phyloP scores from a whole-genome alignment of 495 filamentous ascomycete genomes.

The Daldinia vernicosa region DNA sequence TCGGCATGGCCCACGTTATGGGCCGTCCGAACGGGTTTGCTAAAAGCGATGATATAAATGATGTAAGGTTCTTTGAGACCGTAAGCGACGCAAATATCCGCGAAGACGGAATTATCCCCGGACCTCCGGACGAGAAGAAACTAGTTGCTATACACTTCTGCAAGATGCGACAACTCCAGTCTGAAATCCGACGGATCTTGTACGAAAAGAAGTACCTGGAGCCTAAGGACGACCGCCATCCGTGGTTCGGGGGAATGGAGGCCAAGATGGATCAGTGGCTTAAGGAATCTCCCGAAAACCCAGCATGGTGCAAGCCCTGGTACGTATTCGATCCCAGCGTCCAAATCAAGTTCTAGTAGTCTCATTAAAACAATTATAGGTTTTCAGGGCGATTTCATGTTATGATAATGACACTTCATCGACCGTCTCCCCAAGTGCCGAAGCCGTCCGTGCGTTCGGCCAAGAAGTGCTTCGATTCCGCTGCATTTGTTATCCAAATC shows the following conservation, averaged over 20 bases:
- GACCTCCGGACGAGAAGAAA: conserved; percentile 76
- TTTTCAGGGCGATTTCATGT: conserved; percentile 80
- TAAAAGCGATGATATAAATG: conserved; percentile 77
- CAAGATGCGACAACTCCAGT: conserved; percentile 87
- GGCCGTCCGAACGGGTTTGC: conserved; percentile 85
- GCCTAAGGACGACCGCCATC: conserved; percentile 77
- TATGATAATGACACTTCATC: conserved; percentile 83
- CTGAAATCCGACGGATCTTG: conserved; percentile 82
- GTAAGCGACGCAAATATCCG: conserved; percentile 84
- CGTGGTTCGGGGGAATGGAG: conserved; percentile 86
- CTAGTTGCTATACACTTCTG: conserved; percentile 90
- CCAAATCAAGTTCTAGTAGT: neutral
- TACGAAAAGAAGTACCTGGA: conserved; percentile 81
- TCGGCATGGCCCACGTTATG: conserved; percentile 83
- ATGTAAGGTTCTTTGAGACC: conserved; percentile 81
- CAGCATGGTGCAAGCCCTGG: conserved; percentile 63
- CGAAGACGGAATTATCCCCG: conserved; percentile 74
- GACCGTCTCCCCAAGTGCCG: conserved; percentile 89
- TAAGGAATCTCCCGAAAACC: conserved; percentile 54
- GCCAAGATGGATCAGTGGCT: conserved; percentile 78
- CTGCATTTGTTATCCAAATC: conserved; percentile 78
- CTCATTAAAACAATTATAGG: conserved; percentile 56
- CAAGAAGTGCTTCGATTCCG: conserved; percentile 80
- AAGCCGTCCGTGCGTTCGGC: conserved; percentile 80
- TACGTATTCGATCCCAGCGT: conserved; percentile 42